Conservation (phyloP, 257 asterid genomes). For the Solanum stenotomum region DNA sequence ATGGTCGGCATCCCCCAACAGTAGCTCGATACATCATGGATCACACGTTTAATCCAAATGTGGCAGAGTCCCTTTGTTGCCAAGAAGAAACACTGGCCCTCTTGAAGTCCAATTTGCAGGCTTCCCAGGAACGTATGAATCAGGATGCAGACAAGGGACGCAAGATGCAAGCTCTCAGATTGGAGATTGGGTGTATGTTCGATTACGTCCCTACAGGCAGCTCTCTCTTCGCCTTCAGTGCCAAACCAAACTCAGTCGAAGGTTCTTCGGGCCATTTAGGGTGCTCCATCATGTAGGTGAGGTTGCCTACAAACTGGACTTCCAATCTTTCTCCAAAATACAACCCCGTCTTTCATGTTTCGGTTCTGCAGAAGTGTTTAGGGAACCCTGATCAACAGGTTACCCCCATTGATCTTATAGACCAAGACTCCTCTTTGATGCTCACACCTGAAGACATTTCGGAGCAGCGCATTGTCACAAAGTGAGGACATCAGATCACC, state of each 20-base stretch:
- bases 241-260: neutral
- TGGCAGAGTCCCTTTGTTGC: neutral
- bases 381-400: neutral
- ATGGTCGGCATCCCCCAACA: neutral
- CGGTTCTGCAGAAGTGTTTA: neutral
- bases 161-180: neutral
- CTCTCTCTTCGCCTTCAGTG: neutral
- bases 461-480: neutral
- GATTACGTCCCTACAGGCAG: neutral
- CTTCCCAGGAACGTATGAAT: neutral
- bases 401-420: neutral
- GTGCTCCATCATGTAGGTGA: neutral
- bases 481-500: neutral
- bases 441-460: neutral
- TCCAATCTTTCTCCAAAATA: neutral
- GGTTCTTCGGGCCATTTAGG: neutral
- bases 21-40: neutral
- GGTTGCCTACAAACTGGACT: neutral
- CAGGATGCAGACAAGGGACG: neutral
- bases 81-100: neutral
- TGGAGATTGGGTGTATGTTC: neutral
- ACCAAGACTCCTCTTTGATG: neutral
- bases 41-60: neutral
- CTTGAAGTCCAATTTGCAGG: neutral
- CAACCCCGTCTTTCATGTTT: slow-evolving; percentile 2